Base-by-base conservation (phyloP, 1,284 basidiomycete genomes). In the Malassezia sympodialis region DNA sequence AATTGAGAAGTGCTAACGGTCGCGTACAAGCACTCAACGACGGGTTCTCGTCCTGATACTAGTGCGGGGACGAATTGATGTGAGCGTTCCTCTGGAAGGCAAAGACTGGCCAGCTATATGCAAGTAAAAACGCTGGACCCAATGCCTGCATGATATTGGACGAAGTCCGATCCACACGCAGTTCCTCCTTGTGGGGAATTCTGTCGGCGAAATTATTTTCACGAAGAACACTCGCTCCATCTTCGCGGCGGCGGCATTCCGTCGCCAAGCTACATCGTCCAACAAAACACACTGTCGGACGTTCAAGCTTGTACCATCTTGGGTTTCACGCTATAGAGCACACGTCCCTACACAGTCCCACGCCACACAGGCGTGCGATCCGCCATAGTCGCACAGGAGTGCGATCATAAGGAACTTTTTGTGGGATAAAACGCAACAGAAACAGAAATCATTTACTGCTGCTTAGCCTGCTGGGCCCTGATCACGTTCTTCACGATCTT, bases 401-500 rank as follows among this genome's bases (percentile, higher is more conserved):
- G 44, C 12, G 15, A 15, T 24, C 28, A 37, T 37, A 37, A 39
- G 34, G 34, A 39, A 15, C 17, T 35, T 49, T 49, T 49, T 49
- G 46, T 37, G 27, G 24, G 28, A 24, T 35, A 8, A 21, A 31
- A 21, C 19, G 14, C 27, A 28, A 28, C 44, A 46, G 19, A 27
- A 28, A 39, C 7, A 39, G 32, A 21, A 43, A 43, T 2, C 17
- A 31, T 27, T 57, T 59, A 63, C 59, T 61, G 55, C 46, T 35
- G 34, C 67, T 71, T 69, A 41, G 64, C 57, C 74, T 81, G 82
- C 77, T 86, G 84, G 72, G 85, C 86, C 83, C 96, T 96, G 82
- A 96, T 89, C 66, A 98, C 91, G 79, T 84, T 87, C 86, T 99
- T 99, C 76, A 99, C 93, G 71, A 99, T 96, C 83, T 96, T 98